phyloP scores from a whole-genome alignment of 1,284 basidiomycete genomes.

The Fomes fomentarius region DNA sequence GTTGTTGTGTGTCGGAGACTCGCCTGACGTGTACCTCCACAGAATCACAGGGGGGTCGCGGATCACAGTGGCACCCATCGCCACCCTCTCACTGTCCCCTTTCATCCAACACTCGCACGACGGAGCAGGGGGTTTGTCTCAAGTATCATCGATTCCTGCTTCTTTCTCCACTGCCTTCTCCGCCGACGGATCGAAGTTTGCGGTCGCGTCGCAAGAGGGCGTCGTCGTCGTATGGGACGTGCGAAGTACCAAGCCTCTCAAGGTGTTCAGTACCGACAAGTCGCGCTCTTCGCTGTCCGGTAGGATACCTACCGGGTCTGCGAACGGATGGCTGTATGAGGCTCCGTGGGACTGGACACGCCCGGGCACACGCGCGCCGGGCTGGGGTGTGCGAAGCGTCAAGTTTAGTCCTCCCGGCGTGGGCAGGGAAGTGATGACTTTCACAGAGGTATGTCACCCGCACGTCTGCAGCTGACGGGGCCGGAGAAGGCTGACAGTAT shows the following conservation, averaged over 20 bases:
- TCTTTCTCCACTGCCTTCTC: conserved; percentile 89
- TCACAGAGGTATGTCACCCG: conserved; percentile 70
- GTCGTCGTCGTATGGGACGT: conserved; percentile 82
- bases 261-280: conserved; percentile 63
- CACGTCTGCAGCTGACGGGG: not conserved
- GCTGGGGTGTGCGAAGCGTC: conserved; percentile 77
- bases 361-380: conserved; percentile 56
- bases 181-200: conserved; percentile 79
- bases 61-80: conserved; percentile 59
- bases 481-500: conserved; percentile 1
- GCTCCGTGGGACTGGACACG: conserved; percentile 69
- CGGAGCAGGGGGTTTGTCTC: conserved; percentile 27
- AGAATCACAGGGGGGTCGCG: conserved; percentile 61
- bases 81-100: conserved; percentile 58
- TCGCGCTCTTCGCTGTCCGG: conserved; percentile 38
- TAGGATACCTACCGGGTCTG: conserved; percentile 42
- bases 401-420: conserved; percentile 67
- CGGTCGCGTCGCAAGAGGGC: conserved; percentile 86
- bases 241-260: conserved; percentile 68
- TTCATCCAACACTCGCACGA: conserved; percentile 41
- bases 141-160: conserved; percentile 53
- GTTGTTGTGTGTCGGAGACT: conserved; percentile 86
- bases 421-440: conserved; percentile 72
- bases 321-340: conserved; percentile 61
- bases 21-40: conserved; percentile 78